Evolutionary conservation across 495 filamentous ascomycete genomes (phyloP).

Genomic region (Polyplosphaeria fusca): DNA sequence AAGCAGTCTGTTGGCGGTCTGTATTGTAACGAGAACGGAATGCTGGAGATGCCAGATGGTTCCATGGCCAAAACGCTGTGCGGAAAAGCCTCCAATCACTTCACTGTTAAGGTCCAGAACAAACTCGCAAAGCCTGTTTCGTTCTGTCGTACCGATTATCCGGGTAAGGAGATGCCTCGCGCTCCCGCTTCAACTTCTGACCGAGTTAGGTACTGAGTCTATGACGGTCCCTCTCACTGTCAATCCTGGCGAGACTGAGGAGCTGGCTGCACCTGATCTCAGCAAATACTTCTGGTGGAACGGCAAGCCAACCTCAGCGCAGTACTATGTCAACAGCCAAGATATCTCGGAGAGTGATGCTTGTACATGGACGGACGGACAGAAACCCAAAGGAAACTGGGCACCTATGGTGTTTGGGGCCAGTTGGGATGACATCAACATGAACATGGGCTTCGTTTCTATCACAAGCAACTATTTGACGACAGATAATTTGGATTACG

Average conservation of each 20-base stretch:
- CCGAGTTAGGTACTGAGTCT: conserved; percentile 59
- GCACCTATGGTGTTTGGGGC: conserved; percentile 87
- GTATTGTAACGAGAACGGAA: conserved; percentile 67
- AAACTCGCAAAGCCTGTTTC: conserved; percentile 60
- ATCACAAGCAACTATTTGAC: conserved; percentile 69
- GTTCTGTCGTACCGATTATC: conserved; percentile 95
- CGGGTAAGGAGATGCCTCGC: too few species aligned
- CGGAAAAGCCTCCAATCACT: conserved; percentile 63
- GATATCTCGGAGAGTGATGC: conserved; percentile 65
- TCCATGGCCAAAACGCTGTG: conserved; percentile 67
- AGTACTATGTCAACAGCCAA: conserved; percentile 93
- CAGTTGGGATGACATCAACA: conserved; percentile 48
- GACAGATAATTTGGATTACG: conserved; percentile 66
- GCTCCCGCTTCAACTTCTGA: too few species aligned
- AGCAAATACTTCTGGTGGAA: conserved; percentile 72
- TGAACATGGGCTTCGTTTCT: conserved; percentile 72
- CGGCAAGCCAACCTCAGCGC: conserved; percentile 72
- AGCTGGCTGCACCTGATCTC: conserved; percentile 71
- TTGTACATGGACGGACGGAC: conserved; percentile 70
- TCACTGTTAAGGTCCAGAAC: conserved; percentile 66
- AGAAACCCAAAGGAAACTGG: conserved; percentile 71
- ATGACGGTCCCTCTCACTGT: conserved; percentile 76
- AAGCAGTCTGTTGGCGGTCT: conserved; percentile 89
- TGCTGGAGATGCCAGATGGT: conserved; percentile 73
- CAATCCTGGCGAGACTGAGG: conserved; percentile 51